Evolutionary conservation across 106 monocot species (phyloP).

Genomic region (Dendrobium catenatum): DNA sequence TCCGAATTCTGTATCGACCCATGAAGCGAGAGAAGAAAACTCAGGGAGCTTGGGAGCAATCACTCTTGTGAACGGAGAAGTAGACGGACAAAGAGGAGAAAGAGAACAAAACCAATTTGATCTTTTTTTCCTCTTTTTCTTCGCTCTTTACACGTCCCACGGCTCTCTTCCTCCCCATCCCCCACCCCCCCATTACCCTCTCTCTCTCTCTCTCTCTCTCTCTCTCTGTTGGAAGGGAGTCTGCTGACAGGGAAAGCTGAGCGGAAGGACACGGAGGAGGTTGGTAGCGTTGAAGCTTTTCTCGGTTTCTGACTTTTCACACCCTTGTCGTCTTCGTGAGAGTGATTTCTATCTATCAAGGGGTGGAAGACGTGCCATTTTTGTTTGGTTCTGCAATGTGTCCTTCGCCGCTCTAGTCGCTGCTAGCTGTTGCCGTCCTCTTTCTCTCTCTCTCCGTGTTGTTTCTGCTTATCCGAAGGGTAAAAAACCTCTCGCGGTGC

Average conservation of each 20-base stretch:
- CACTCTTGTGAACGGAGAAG: background rate
- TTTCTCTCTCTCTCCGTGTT: background rate
- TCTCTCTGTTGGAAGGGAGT: background rate
- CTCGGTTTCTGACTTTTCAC: background rate
- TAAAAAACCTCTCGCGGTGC: conserved; percentile 14
- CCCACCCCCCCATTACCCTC: background rate
- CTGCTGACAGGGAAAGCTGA: background rate
- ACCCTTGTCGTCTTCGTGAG: background rate
- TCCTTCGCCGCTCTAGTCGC: conserved; percentile 10
- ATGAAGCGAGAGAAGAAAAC: background rate
- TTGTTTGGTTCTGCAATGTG: conserved; percentile 6
- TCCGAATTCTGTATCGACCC: background rate
- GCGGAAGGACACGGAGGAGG: background rate
- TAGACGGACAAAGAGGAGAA: background rate
- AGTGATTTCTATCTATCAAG: background rate
- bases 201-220: background rate
- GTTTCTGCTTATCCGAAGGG: background rate
- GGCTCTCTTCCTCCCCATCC: too few relatives aligned
- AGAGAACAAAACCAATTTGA: conserved; percentile 1
- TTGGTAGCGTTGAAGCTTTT: background rate
- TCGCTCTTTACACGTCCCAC: conserved; percentile 1
- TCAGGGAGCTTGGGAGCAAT: background rate
- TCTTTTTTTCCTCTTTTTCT: background rate
- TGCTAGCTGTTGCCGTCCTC: conserved; percentile 3
- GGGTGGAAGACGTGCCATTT: background rate